Percentiles rank a stretch among this genome's conserved stretches.
Evolutionary conservation across 2,329 filamentous ascomycete species (phyloP).

Genomic region (Tolypocladium guangdongense): DNA sequence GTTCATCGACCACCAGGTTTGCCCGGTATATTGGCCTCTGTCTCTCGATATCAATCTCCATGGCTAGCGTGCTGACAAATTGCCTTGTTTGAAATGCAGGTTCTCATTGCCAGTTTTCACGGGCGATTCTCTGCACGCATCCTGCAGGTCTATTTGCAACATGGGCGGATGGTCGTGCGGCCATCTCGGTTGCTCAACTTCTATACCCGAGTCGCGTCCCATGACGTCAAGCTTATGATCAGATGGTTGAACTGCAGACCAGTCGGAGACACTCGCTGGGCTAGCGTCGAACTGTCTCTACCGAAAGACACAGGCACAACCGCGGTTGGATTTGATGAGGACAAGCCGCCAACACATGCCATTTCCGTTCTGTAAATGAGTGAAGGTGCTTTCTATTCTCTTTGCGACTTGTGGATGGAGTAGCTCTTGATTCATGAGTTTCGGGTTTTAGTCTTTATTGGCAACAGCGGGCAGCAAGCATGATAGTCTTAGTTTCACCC

Average conservation of each 20-base stretch:
- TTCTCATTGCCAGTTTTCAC: conserved; percentile 6
- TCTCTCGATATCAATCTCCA: too few species aligned
- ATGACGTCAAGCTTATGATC: conserved; percentile 1
- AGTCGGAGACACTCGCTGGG: conserved; percentile 4
- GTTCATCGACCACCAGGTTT: neutral
- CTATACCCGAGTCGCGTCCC: neutral
- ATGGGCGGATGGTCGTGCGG: conserved; percentile 3
- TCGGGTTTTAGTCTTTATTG: too few species aligned
- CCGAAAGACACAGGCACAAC: too few species aligned
- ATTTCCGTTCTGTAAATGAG: too few species aligned
- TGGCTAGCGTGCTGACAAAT: neutral
- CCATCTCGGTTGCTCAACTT: conserved; percentile 6
- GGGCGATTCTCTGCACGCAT: conserved; percentile 5
- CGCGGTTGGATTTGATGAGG: too few species aligned
- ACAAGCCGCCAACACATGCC: too few species aligned
- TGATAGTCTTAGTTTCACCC: too few species aligned
- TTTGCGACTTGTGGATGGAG: too few species aligned
- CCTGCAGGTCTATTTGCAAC: conserved; percentile 4
- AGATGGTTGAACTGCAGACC: conserved; percentile 6
- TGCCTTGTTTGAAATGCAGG: conserved; percentile 1
- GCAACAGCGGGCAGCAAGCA: too few species aligned
- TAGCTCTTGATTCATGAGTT: too few species aligned
- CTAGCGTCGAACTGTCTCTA: too few species aligned
- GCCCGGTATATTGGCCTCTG: neutral
- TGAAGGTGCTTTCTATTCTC: too few species aligned